phyloP scores from a whole-genome alignment of 1,139 yeast species.

The Suhomyces coccinellae region DNA sequence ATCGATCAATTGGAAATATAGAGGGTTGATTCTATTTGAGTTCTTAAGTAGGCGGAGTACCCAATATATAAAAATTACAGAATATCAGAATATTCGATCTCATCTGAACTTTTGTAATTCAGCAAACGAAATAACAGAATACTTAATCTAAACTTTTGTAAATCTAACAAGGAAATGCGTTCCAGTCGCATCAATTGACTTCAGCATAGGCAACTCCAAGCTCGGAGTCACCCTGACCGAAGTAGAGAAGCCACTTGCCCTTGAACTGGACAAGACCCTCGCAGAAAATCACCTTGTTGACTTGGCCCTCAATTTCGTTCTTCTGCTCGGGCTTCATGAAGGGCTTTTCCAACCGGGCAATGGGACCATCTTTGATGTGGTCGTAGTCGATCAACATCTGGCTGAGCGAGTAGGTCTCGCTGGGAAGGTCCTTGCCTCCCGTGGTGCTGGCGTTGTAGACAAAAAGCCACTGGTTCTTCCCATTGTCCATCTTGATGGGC shows the following conservation, averaged over 20 bases:
- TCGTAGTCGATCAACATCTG: conserved; percentile 49
- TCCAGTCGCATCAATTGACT: background rate
- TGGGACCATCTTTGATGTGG: conserved; percentile 35
- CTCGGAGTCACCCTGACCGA: conserved; percentile 47
- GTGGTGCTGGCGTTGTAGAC: conserved; percentile 44
- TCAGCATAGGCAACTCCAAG: conserved; percentile 44
- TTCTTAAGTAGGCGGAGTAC: no score
- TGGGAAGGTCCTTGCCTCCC: conserved; percentile 34
- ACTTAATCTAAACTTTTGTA: no score
- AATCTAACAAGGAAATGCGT: background rate
- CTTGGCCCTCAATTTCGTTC: conserved; percentile 46
- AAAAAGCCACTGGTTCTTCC: conserved; percentile 38
- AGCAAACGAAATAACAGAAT: no score
- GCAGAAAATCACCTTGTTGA: conserved; percentile 45
- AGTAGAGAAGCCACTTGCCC: conserved; percentile 46
- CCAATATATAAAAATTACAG: no score
- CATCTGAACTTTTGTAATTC: no score
- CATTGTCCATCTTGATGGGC: conserved; percentile 37
- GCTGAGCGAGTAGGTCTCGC: conserved; percentile 38
- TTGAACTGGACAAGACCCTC: conserved; percentile 48
- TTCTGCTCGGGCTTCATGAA: conserved; percentile 35
- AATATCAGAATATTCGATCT: no score
- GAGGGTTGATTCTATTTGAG: no score
- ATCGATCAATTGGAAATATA: no score
- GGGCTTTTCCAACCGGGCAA: conserved; percentile 42